Evolutionary conservation across 768 basidiomycete genomes (phyloP), one percentile per base, ranked within the genome.

Genomic region (Candolleomyces eurysporus): DNA sequence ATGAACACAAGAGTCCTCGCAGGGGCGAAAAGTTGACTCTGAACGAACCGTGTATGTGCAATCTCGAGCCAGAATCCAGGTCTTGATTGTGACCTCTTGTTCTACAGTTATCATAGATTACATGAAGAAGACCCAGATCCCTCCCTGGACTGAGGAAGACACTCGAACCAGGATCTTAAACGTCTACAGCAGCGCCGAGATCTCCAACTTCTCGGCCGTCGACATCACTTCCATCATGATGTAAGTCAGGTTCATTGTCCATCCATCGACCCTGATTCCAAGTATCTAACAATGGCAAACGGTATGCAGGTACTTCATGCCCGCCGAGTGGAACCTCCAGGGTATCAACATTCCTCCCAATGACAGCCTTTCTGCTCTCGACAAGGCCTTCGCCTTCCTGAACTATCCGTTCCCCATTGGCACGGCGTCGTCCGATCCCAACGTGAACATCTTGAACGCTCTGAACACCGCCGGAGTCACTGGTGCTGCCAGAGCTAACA

Each of bases 261-360:
- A 22, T n/a, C 32, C 39, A 2, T 22, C 40, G 53, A 8, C 36
- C 14, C 30, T 7, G 14, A n/a, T 22, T 16, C 16, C 53, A 26
- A 26, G 26, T 26, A 43, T 43, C 42, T 43, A 11, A 43, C 5
- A 26, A 26, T 26, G 26, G 26, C 42, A 43, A 43, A 43, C 42
- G 43, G 36, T 54, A 8, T 54, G 14, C 51, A 68, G 67, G 63
- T 68, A 68, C 63, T 66, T 66, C 48, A 68, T 68, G 67, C 65
- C 64, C 19, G 60, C 58, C 14, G 61, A 55, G 21, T 57, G 62
- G 51, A 68, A 68, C 49, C 26, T 51, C 17, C 40, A 66, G 45
- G 16, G 60, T 14, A 64, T 58, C 17, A 26, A n/a, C 6, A 58
- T 68, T 30, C n/a, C 26, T 5, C 65, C 64, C n/a, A 68, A 61